phyloP scores from a whole-genome alignment of 345 rosid genomes.

The Geranium brycei region DNA sequence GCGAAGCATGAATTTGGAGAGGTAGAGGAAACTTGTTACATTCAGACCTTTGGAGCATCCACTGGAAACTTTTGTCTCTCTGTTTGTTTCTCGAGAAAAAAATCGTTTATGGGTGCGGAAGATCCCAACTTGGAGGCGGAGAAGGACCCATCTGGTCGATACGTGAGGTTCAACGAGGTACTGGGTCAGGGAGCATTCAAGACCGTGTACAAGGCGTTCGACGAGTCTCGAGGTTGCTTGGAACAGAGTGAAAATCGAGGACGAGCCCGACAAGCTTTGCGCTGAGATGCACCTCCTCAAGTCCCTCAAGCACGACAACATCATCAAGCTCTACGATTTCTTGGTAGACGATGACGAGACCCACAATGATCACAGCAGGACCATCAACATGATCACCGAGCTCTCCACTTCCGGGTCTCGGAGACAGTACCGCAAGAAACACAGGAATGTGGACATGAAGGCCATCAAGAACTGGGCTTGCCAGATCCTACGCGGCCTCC shows the following conservation, averaged over 20 bases:
- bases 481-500: conserved; percentile 61
- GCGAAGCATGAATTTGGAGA: no score
- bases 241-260: conserved; percentile 72
- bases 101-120: not conserved
- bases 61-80: not conserved
- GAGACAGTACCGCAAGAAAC: conserved; percentile 75
- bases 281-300: conserved; percentile 75
- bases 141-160: conserved; percentile 15
- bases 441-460: conserved; percentile 50
- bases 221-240: conserved; percentile 93
- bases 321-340: conserved; percentile 57
- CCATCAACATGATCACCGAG: conserved; percentile 93
- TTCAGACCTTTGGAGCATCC: no score
- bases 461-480: conserved; percentile 80
- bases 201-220: conserved; percentile 96
- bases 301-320: conserved; percentile 65
- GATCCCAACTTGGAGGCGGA: conserved; percentile 2
- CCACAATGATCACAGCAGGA: conserved; percentile 21
- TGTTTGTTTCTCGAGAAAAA: not conserved
- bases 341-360: conserved; percentile 84
- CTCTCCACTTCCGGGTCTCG: conserved; percentile 85
- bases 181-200: conserved; percentile 94
- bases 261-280: conserved; percentile 58
- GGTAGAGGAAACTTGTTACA: no score
- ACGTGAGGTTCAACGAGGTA: conserved; percentile 51